Evolutionary conservation across 495 filamentous ascomycete species (phyloP).

Genomic region (Talaromyces ruber): DNA sequence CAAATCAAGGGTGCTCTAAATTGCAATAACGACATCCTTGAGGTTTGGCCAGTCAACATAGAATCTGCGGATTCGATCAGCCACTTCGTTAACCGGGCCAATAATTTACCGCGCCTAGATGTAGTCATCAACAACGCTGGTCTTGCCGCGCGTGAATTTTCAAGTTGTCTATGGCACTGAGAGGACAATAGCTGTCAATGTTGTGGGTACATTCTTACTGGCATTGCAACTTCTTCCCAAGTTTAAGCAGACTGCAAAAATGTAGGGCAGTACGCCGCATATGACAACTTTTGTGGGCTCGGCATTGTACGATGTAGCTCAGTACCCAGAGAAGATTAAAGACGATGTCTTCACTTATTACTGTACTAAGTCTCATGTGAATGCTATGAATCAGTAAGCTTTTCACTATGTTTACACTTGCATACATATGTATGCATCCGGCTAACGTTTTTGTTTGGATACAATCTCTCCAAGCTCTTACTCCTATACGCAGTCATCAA

Average conservation of each 20-base stretch:
- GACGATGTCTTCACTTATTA: neutral
- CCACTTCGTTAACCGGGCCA: constrained; percentile 30
- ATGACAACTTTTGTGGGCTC: neutral
- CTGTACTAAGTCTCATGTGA: neutral
- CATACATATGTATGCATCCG: too few relatives aligned
- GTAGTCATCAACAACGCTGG: constrained; percentile 38
- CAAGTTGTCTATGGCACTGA: constrained; percentile 31
- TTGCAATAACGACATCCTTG: constrained; percentile 20
- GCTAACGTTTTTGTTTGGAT: neutral
- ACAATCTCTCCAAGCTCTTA: neutral
- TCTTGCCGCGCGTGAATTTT: constrained; percentile 17
- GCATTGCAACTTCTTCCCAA: constrained; percentile 34
- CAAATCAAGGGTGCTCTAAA: constrained; percentile 15
- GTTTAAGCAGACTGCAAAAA: constrained; percentile 24
- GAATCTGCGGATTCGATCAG: constrained; percentile 22
- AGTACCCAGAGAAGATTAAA: neutral
- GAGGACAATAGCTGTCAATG: constrained; percentile 43
- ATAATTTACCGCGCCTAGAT: constrained; percentile 30
- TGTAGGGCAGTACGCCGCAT: neutral
- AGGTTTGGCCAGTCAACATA: constrained; percentile 53
- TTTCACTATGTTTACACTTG: too few relatives aligned
- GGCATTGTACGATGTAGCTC: neutral
- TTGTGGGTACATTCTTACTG: constrained; percentile 38
- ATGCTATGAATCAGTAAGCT: neutral
- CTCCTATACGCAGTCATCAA: neutral